Evolutionary conservation across 768 basidiomycete genomes (phyloP).

Genomic region (Rhizopogon salebrosus): DNA sequence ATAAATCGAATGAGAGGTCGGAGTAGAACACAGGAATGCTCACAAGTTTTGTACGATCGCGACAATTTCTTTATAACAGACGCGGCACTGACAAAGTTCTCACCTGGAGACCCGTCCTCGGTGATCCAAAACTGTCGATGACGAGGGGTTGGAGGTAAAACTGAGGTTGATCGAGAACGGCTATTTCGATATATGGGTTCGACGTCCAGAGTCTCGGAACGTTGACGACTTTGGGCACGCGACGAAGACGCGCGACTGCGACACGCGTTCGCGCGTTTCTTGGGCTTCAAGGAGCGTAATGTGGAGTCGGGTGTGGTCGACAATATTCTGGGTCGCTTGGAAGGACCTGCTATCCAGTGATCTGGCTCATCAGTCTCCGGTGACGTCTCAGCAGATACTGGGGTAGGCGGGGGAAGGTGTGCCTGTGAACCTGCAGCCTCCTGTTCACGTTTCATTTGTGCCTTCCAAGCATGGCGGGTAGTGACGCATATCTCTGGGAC

Average conservation of each 20-base stretch:
- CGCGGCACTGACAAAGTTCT: constrained; percentile 57
- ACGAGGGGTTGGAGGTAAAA: constrained; percentile 30
- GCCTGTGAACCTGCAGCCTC: background rate
- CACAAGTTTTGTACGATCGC: constrained; percentile 68
- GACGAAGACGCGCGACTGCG: constrained; percentile 29
- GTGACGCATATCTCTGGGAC: constrained; percentile 21
- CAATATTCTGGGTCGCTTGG: background rate
- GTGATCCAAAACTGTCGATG: constrained; percentile 43
- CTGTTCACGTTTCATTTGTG: constrained; percentile 13
- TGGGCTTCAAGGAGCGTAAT: constrained; percentile 17
- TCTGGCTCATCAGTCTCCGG: constrained; percentile 21
- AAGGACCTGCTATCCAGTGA: constrained; percentile 5
- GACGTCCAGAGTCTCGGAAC: constrained; percentile 36
- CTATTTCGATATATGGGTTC: constrained; percentile 52
- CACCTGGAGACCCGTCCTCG: constrained; percentile 49
- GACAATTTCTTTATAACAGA: constrained; percentile 55
- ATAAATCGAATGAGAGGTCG: constrained; percentile 8
- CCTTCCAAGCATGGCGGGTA: constrained; percentile 24
- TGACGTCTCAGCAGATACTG: constrained; percentile 10
- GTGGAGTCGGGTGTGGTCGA: background rate
- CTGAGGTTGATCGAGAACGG: constrained; percentile 63
- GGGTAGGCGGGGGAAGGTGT: background rate
- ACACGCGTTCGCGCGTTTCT: constrained; percentile 17
- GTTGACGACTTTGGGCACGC: constrained; percentile 39
- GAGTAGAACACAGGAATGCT: constrained; percentile 20